These are phyloP conservation scores for Gossypium australe DNA, from an alignment of 345 rosid species.

Conservation along the genomic window DNA sequence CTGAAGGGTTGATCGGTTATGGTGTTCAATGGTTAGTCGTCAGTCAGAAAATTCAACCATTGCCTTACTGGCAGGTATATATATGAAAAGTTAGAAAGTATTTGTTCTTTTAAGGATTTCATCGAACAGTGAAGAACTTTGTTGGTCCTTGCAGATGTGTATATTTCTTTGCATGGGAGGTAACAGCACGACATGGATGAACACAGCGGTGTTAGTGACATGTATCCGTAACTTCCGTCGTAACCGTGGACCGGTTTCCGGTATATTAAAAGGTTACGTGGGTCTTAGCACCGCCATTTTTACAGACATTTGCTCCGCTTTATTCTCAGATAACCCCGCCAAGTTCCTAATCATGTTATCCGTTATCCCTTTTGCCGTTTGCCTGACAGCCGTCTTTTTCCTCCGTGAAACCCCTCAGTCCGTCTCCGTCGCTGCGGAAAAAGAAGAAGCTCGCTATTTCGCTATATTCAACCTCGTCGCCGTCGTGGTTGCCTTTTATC, in stretches of 20 bases:
- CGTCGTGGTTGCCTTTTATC: slow-evolving; percentile 66
- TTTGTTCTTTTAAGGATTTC: neutral
- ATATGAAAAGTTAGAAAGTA: no score
- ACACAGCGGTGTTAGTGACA: slow-evolving; percentile 86
- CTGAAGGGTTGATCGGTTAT: slow-evolving; percentile 79
- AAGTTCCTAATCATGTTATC: slow-evolving; percentile 65
- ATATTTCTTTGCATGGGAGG: slow-evolving; percentile 87
- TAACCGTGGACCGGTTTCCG: slow-evolving; percentile 89
- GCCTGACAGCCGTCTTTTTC: slow-evolving; percentile 70
- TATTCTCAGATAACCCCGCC: slow-evolving; percentile 60
- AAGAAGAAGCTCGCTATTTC: slow-evolving; percentile 67
- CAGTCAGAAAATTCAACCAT: slow-evolving; percentile 51
- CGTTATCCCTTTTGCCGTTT: slow-evolving; percentile 63
- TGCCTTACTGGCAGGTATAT: slow-evolving; percentile 86
- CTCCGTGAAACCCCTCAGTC: slow-evolving; percentile 75
- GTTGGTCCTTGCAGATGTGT: slow-evolving; percentile 36
- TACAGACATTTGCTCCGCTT: slow-evolving; percentile 75
- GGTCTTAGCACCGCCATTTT: slow-evolving; percentile 92
- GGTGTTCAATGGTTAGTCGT: slow-evolving; percentile 97
- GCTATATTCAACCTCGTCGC: slow-evolving; percentile 54
- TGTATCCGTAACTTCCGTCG: slow-evolving; percentile 85
- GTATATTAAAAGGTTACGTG: slow-evolving; percentile 86
- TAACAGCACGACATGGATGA: slow-evolving; percentile 98
- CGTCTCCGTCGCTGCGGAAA: slow-evolving; percentile 34
- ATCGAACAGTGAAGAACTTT: neutral